Percentiles rank a stretch among this genome's conserved stretches.
Conservation (phyloP, 176 grass and related monocot genomes). For the Tillandsia leiboldiana region DNA sequence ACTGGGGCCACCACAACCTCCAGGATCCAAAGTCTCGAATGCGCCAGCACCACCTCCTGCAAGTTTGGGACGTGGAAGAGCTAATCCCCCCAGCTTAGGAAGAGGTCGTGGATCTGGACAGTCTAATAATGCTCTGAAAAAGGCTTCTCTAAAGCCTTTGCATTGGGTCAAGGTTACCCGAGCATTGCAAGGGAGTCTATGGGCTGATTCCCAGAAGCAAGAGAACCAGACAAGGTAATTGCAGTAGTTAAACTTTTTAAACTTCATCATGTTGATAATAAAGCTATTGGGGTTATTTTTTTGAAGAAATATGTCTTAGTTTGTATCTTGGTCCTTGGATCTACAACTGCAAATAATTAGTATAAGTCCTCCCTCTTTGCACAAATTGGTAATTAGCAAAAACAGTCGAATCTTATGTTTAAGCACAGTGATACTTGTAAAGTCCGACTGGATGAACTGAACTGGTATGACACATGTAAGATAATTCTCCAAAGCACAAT, state of each 20-base stretch:
- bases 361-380: background rate
- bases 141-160: constrained; percentile 83
- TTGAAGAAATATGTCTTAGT: background rate
- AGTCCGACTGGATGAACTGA: constrained; percentile 15
- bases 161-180: constrained; percentile 98
- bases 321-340: background rate
- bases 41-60: constrained; percentile 47
- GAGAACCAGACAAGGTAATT: constrained; percentile 77
- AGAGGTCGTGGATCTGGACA: constrained; percentile 60
- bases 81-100: constrained; percentile 22
- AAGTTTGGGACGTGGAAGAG: constrained; percentile 49
- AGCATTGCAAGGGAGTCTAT: constrained; percentile 92
- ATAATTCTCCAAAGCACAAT: background rate
- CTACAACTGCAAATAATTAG: background rate
- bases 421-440: background rate
- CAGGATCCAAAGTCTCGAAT: constrained; percentile 51
- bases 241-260: background rate
- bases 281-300: background rate
- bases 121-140: constrained; percentile 57
- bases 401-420: constrained; percentile 13
- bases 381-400: constrained; percentile 8
- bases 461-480: constrained; percentile 3
- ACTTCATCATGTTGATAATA: background rate
- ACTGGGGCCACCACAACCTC: constrained; percentile 27
- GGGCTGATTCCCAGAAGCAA: constrained; percentile 93